These are phyloP conservation scores for Lentithecium fluviatile DNA, from an alignment of 495 filamentous ascomycete genomes.

Conservation along the genomic window DNA sequence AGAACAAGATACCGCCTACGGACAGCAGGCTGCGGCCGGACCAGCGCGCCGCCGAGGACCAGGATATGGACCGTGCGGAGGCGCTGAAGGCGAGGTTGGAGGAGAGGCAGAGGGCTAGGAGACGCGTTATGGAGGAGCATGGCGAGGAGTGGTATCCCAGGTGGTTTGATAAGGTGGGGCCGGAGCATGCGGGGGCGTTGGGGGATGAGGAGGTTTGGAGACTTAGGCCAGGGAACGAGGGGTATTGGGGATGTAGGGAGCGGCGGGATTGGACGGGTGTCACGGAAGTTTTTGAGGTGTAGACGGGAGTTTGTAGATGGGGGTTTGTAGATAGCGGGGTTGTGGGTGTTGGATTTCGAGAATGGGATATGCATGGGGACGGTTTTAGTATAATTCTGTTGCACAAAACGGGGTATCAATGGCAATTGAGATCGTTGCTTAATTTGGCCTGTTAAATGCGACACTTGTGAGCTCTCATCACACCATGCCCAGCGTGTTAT, in stretches of 20 bases:
- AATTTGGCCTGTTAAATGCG: too few species aligned
- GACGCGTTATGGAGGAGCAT: conserved; percentile 69
- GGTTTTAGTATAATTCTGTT: too few species aligned
- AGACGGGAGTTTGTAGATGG: background rate
- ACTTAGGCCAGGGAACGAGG: conserved; percentile 73
- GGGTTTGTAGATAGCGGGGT: too few species aligned
- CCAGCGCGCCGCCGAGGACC: conserved; percentile 81
- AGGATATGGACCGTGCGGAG: conserved; percentile 81
- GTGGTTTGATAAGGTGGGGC: conserved; percentile 73
- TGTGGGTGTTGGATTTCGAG: too few species aligned
- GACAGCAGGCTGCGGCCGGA: conserved; percentile 86
- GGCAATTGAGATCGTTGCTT: too few species aligned
- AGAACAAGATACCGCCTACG: conserved; percentile 68
- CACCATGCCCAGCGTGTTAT: too few species aligned
- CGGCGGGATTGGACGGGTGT: conserved; percentile 69
- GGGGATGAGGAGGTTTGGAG: conserved; percentile 71
- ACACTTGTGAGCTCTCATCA: too few species aligned
- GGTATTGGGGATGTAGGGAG: conserved; percentile 86
- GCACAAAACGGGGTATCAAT: too few species aligned
- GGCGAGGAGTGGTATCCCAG: conserved; percentile 69
- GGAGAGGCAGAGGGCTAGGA: conserved; percentile 74
- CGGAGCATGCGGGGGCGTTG: conserved; percentile 38
- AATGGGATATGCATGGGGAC: too few species aligned
- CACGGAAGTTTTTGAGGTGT: conserved; percentile 65
- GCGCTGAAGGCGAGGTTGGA: conserved; percentile 77